A percentile compares a stretch with the other conserved stretches of the same genome.
phyloP scores from a whole-genome alignment of 2,329 filamentous ascomycete genomes.

The Cyclaneusma minus region DNA sequence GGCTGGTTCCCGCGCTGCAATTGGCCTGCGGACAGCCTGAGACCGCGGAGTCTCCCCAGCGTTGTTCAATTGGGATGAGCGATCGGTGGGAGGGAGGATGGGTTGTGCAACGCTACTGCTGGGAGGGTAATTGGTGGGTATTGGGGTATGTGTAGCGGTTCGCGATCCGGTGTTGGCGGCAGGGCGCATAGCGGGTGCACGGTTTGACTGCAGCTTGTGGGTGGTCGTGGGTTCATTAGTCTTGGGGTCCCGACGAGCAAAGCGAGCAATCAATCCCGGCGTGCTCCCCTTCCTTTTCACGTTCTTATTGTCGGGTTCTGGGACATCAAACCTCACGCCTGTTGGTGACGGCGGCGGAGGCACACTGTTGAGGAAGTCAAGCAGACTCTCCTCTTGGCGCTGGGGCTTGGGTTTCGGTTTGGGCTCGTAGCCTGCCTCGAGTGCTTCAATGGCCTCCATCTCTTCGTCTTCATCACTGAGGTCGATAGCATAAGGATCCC shows the following conservation, averaged over 20 bases:
- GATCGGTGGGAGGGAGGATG: slow-evolving; percentile 24
- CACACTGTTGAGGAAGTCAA: slow-evolving; percentile 58
- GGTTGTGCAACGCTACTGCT: slow-evolving; percentile 36
- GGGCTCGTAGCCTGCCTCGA: slow-evolving; percentile 8
- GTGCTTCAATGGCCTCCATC: slow-evolving; percentile 7
- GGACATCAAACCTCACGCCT: no score
- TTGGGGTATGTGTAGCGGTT: slow-evolving; percentile 19
- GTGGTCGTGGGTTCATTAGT: slow-evolving; percentile 19
- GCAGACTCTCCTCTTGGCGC: slow-evolving; percentile 47
- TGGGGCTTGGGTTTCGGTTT: slow-evolving; percentile 18
- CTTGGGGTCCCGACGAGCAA: slow-evolving; percentile 25
- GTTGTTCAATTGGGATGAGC: slow-evolving; percentile 5
- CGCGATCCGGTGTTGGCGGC: slow-evolving; percentile 17
- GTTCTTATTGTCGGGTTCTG: no score
- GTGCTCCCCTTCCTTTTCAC: slow-evolving; percentile 51
- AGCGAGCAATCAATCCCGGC: slow-evolving; percentile 44
- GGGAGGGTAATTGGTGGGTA: slow-evolving; percentile 29
- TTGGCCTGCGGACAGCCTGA: slow-evolving; percentile 33
- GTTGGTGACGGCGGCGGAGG: slow-evolving; percentile 43
- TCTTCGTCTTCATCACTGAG: slow-evolving; percentile 32
- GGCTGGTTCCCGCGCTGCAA: slow-evolving; percentile 36
- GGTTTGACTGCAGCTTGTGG: slow-evolving; percentile 12
- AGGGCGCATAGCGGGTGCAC: slow-evolving; percentile 14
- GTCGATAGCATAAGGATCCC: slow-evolving; percentile 90
- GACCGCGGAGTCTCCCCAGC: slow-evolving; percentile 11